Percentiles rank a stretch among this genome's conserved stretches.
These are phyloP conservation scores for Cutaneotrichosporon sp. DNA, from an alignment of 1,284 basidiomycete species.

Conservation along the genomic window DNA sequence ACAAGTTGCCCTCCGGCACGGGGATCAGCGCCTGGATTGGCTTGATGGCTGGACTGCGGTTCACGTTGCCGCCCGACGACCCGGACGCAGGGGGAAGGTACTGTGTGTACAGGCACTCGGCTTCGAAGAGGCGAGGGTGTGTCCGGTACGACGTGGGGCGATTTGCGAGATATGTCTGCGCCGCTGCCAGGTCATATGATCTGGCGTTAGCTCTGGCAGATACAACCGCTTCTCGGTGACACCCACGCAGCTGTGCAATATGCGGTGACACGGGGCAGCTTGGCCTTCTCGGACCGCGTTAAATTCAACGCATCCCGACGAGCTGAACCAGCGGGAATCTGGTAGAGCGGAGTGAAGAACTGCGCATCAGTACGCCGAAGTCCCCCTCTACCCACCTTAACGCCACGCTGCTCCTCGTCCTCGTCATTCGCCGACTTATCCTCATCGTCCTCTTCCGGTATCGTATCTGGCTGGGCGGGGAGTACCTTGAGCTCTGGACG, in stretches of 20 bases:
- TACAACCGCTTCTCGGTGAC: neutral
- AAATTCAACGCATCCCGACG: conserved; percentile 80
- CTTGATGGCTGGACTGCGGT: conserved; percentile 8
- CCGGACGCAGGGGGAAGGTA: conserved; percentile 42
- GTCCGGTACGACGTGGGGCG: conserved; percentile 75
- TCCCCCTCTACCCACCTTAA: conserved; percentile 56
- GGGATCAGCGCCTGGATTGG: neutral
- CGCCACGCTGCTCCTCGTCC: conserved; percentile 51
- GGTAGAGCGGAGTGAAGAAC: conserved; percentile 83
- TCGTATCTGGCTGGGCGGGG: conserved; percentile 75
- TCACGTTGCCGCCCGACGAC: neutral
- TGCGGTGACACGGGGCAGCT: conserved; percentile 87
- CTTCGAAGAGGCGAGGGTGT: conserved; percentile 59
- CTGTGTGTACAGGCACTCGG: conserved; percentile 47
- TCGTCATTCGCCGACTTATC: conserved; percentile 28
- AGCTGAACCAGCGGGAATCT: conserved; percentile 91
- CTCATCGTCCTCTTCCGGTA: conserved; percentile 58
- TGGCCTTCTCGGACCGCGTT: conserved; percentile 91
- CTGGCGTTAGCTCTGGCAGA: conserved; percentile 47
- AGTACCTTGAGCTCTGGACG: conserved; percentile 81
- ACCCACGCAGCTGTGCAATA: conserved; percentile 86
- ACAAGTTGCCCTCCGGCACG: conserved; percentile 42
- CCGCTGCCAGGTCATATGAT: conserved; percentile 78
- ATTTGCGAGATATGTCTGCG: conserved; percentile 82
- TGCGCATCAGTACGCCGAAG: conserved; percentile 35